A percentile compares a stretch with the other conserved stretches of the same genome.
Conservation (phyloP, 306 rosid species). For the Vigna hirtella region DNA sequence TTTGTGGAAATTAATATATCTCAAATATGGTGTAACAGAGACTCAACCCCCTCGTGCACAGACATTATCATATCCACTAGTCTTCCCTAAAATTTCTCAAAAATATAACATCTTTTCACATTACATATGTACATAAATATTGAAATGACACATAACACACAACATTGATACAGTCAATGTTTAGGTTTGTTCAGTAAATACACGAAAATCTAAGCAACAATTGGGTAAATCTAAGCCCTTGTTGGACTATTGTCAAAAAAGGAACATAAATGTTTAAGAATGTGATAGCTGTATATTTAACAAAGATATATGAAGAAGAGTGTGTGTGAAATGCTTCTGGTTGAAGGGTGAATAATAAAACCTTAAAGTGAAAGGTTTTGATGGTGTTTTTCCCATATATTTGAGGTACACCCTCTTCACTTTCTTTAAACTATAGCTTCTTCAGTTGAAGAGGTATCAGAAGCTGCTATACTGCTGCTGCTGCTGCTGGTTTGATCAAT, state of each 20-base stretch:
- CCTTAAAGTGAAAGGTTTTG: constrained; percentile 46
- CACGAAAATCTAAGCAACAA: constrained; percentile 25
- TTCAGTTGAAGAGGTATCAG: background rate
- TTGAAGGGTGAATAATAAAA: constrained; percentile 55
- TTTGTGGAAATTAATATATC: constrained; percentile 37
- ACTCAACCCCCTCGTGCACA: constrained; percentile 58
- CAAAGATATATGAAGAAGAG: constrained; percentile 41
- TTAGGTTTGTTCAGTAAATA: constrained; percentile 37
- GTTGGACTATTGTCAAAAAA: background rate
- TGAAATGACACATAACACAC: constrained; percentile 41
- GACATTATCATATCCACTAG: constrained; percentile 28
- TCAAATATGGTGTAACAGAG: constrained; percentile 49
- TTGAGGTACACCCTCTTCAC: background rate
- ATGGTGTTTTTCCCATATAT: constrained; percentile 7
- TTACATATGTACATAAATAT: background rate
- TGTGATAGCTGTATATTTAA: constrained; percentile 52
- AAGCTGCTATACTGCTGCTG: background rate
- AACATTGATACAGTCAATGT: constrained; percentile 45
- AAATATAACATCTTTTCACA: background rate
- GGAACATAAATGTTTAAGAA: background rate
- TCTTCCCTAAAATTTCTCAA: constrained; percentile 14
- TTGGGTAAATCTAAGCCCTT: constrained; percentile 35
- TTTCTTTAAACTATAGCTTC: constrained; percentile 2
- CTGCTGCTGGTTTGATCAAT: background rate
- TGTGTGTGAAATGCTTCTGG: constrained; percentile 50